Base-by-base conservation (phyloP, 2,329 filamentous ascomycete species). In the Elsinoe ampelina region DNA sequence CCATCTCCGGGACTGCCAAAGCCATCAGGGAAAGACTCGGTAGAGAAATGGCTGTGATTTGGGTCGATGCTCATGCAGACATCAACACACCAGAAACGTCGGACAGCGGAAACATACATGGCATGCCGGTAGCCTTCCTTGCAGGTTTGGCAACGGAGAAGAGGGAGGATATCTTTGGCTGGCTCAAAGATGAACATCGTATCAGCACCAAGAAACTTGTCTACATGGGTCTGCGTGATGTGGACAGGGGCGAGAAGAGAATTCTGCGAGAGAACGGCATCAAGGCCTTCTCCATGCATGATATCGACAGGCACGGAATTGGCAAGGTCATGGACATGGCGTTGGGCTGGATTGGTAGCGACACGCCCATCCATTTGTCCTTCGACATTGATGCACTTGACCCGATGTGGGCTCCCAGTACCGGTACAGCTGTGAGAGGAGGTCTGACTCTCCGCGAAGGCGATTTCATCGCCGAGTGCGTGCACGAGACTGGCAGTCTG, bases 271-370 rank as follows among this genome's bases (percentile, higher is more conserved):
- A 97, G 63, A 78, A 97, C 67, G 85, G 86, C 41, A 93, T 98
- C 77, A 92, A 89, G 77, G 92, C 92, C 3, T 98, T 97, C 68
- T 92, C 86, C 75, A 98, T 98, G 93, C 93, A 95, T 70, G 93
- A 98, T 69, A 87, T 98, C 71, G 93, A 98, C 73, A 80, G 89
- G 55, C 80, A 97, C 68, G 93, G 93, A 47, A 98, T 98, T 66
- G 93, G 93, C 57, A 86, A 86, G 62, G 89, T 98, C 62, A 90
- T 98, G 75, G 93, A 97, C 67, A 95, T 96, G 92, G 92, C 92
- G n/a, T 80, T 98, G 55, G 92, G 86, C 32, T 91, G 96, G 76
- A 95, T 97, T 63, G 93, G 93, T 64, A 82, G 78, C 67, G 93
- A 97, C 70, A 96, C 91, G 0, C 93, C 93, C 41, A 96, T 98